Base-by-base conservation (phyloP, 2,329 filamentous ascomycete species). In the Neofusicoccum kwambonambiense region DNA sequence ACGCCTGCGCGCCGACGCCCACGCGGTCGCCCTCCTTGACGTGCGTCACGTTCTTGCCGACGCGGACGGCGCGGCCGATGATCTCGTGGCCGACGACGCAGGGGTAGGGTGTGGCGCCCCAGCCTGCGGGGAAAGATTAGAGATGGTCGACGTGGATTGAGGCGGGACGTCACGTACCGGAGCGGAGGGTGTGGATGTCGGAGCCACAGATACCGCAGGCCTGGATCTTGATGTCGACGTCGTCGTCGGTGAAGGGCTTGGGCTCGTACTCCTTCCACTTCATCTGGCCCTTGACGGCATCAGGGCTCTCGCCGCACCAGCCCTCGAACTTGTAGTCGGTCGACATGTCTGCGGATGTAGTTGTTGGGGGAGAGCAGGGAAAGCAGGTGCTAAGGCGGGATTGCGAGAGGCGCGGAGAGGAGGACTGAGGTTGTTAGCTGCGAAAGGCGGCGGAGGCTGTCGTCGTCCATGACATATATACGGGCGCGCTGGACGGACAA, bases 21-120 rank as follows among this genome's bases (percentile, higher is more conserved):
- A 81, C 82, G 6, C 87, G 82, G 71, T 90, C 86, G 50, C 89
- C 88, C 37, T 89, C 70, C 60, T 84, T 80, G 75, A 90, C 81
- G 31, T 77, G 72, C 19, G 75, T 77, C 12, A 81, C 64, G 47
- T 62, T 56, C 52, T 60, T 68, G 12, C 78, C 78, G 1, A 76
- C 68, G n/a, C 75, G 73, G 4, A 77, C 74, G 39, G 78, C 71
- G 34, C 71, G 71, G 6, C 78, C 78, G 45, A 80, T 71, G 51
- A 80, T 79, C 65, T 80, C 78, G 67, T 80, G 78, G 13, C 78
- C 78, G 6, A 79, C 77, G 67, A 76, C 77, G 45, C 73, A 71
- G 17, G 77, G 77, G 69, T 78, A 79, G 66, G 80, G 78, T n/a
- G 75, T 82, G 31, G 78, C 70, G 12, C 75, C 75, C 80, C 80